Evolutionary conservation across 78 protist genomes (phyloP).

Genomic region (Dictyostelium purpureum): DNA sequence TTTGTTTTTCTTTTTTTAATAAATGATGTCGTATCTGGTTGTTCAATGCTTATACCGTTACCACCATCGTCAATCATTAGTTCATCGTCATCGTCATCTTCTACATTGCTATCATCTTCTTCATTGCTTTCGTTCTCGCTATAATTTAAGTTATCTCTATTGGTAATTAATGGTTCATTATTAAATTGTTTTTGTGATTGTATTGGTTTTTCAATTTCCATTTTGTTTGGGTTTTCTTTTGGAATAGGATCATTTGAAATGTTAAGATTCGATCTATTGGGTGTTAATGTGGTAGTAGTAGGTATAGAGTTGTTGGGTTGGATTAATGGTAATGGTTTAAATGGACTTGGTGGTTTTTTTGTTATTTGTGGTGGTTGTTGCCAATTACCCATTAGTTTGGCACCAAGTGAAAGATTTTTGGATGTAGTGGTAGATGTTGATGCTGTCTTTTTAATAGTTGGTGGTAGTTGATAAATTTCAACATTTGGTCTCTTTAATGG

Average conservation of each 20-base stretch:
- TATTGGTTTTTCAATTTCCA: no score
- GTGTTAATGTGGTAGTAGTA: neutral
- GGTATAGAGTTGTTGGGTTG: neutral
- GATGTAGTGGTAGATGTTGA: neutral
- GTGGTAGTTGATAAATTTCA: neutral
- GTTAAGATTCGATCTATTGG: no score
- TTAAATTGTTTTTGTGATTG: slow-evolving; percentile 23
- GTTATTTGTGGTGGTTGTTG: neutral
- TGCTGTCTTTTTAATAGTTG: neutral
- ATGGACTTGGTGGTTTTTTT: neutral
- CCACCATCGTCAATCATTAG: slow-evolving; percentile 11
- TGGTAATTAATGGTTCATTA: no score
- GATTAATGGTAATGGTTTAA: slow-evolving; percentile 15
- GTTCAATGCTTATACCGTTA: neutral
- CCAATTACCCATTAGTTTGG: neutral
- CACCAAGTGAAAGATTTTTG: neutral
- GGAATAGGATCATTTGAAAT: no score
- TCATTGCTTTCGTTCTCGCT: neutral
- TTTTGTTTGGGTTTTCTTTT: no score
- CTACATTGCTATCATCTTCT: neutral
- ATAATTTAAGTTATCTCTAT: no score
- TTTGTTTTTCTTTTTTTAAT: neutral
- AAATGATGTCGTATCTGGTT: neutral
- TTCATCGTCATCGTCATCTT: neutral
- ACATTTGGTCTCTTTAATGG: neutral